These are phyloP conservation scores for Didymellaceae sp. DNA, from an alignment of 2,329 filamentous ascomycete species.

Conservation along the genomic window DNA sequence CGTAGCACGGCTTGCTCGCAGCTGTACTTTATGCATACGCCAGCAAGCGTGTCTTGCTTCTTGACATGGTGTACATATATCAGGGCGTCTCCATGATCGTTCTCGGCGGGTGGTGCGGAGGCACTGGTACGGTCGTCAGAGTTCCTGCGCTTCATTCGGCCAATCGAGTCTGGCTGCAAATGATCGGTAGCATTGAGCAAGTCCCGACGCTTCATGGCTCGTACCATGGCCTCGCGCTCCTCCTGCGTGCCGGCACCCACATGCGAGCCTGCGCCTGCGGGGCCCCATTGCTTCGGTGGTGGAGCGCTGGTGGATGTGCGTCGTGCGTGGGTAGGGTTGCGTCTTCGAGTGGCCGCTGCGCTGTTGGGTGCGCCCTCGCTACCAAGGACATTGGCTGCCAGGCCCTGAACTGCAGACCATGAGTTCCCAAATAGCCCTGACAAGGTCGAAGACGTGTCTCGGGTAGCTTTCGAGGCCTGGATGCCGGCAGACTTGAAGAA, in stretches of 20 bases:
- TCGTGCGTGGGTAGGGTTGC: constrained; percentile 41
- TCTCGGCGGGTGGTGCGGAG: constrained; percentile 60
- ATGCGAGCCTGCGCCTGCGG: constrained; percentile 44
- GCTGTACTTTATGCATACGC: constrained; percentile 87
- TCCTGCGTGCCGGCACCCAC: constrained; percentile 56
- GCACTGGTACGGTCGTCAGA: constrained; percentile 65
- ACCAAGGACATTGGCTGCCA: constrained; percentile 57
- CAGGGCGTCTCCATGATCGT: constrained; percentile 74
- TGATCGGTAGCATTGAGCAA: constrained; percentile 53
- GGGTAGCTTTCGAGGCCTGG: constrained; percentile 30
- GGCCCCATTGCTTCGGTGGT: constrained; percentile 57
- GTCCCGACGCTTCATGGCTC: constrained; percentile 58
- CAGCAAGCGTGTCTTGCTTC: constrained; percentile 84
- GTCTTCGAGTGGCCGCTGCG: constrained; percentile 30
- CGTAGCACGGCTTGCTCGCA: constrained; percentile 83
- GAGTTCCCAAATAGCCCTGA: constrained; percentile 57
- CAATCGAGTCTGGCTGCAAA: constrained; percentile 52
- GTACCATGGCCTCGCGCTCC: constrained; percentile 54
- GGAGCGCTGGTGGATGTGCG: constrained; percentile 48
- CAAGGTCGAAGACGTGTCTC: constrained; percentile 39
- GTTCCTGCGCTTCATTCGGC: constrained; percentile 67
- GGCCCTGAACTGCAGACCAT: constrained; percentile 57
- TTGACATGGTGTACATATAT: constrained; percentile 91
- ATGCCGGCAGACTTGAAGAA: constrained; percentile 33
- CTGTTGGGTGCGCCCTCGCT: constrained; percentile 41